Conservation (phyloP, 768 basidiomycete genomes). For the Symmetrospora coprosmae region DNA sequence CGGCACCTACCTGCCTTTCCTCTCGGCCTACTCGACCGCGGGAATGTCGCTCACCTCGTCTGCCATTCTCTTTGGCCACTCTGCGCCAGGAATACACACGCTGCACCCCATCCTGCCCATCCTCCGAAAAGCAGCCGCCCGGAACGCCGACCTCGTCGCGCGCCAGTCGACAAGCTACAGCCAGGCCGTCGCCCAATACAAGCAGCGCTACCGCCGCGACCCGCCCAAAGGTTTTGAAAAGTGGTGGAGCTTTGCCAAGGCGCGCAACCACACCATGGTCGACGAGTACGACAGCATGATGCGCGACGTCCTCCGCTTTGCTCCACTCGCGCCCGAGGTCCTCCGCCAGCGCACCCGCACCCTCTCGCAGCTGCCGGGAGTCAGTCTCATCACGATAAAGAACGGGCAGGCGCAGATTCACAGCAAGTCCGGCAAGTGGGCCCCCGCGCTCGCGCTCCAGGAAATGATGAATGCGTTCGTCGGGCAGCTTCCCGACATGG, state of each 20-base stretch:
- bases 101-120: slow-evolving; percentile 25
- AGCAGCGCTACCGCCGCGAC: slow-evolving; percentile 5
- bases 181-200: slow-evolving; percentile 13
- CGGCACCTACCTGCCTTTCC: slow-evolving; percentile 9
- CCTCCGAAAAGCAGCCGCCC: neutral
- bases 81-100: neutral
- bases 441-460: slow-evolving; percentile 33
- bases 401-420: slow-evolving; percentile 31
- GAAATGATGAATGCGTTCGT: slow-evolving; percentile 31
- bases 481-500: slow-evolving; percentile 72
- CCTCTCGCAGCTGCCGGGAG: slow-evolving; percentile 31
- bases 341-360: slow-evolving; percentile 29
- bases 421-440: slow-evolving; percentile 32
- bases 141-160: neutral
- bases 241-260: slow-evolving; percentile 34
- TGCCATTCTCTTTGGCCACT: slow-evolving; percentile 12
- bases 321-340: slow-evolving; percentile 25
- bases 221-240: slow-evolving; percentile 33
- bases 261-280: slow-evolving; percentile 33
- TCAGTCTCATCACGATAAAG: slow-evolving; percentile 31
- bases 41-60: neutral
- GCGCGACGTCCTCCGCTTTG: slow-evolving; percentile 30
- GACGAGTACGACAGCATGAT: slow-evolving; percentile 35
- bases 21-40: neutral
- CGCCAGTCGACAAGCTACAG: neutral